Evolutionary conservation across 2,329 filamentous ascomycete genomes (phyloP), one percentile per base, ranked within the genome.

Genomic region (Phialocephala subalpina): DNA sequence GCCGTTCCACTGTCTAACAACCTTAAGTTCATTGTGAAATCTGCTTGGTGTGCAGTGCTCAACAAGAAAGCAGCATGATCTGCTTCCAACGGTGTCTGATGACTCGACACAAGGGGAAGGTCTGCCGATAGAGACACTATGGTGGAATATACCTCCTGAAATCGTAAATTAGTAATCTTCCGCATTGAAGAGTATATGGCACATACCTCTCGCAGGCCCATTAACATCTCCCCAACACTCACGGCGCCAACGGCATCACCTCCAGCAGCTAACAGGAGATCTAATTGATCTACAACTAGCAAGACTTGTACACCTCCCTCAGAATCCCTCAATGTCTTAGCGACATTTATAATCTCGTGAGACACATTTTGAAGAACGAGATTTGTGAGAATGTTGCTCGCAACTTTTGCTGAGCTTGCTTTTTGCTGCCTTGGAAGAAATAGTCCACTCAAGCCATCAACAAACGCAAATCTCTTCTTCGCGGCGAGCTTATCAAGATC

Each of bases 1-100:
- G 95, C 94, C n/a, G 90, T 89, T 0, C 95, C 95, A 0, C 94
- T 97, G 75, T 97, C 94, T 67, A 98, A 78, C 74, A 90, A 84
- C 60, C 94, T 84, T 65, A 96, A 80, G 67, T 92, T 87, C 73
- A 97, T 79, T 3, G 95, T 84, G 68, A 86, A 82, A n/a, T 86
- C 80, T 9, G 94, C 92, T 72, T 88, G 85, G 76, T 97, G 93
- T n/a, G 91, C 92, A 69, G 91, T 79, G 6, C 86, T 86, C 40
- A 94, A 82, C 22, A 91, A 80, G 66, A 97, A 86, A n/a, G 88
- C 84, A 1, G 92, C 87, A 72, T 93, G 89, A 66, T 90, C 86
- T 57, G 82, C 86, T 76, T 96, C 92, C 49, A 97, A 78, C 1
- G 86, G 84, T 12, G 91, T 92, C 20, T 81, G 77, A 70, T 86